phyloP scores from a whole-genome alignment of 305 asterid species.

The Ajuga reptans region DNA sequence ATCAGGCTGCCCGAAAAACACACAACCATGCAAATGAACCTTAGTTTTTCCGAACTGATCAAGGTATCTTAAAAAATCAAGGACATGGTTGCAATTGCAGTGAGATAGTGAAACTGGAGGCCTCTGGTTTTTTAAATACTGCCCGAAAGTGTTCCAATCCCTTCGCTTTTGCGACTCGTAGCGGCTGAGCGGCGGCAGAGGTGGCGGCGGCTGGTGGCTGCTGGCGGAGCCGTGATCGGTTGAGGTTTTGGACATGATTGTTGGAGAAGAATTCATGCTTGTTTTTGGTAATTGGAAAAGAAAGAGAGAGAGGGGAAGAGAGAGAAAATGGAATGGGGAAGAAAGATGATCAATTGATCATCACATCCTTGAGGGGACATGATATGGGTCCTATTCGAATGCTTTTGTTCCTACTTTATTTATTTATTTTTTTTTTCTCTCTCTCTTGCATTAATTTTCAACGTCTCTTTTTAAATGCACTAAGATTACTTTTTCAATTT shows the following conservation, averaged over 20 bases:
- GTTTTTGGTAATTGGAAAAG: conserved; percentile 21
- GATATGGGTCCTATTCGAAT: conserved; percentile 43
- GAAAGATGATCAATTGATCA: conserved; percentile 29
- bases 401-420: conserved; percentile 33
- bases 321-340: conserved; percentile 20
- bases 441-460: conserved; percentile 42
- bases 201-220: conserved; percentile 21
- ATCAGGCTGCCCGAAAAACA: conserved; percentile 78
- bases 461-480: conserved; percentile 34
- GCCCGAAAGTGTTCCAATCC: conserved; percentile 90
- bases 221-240: conserved; percentile 30
- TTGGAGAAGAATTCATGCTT: conserved; percentile 33
- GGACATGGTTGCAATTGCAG: conserved; percentile 71
- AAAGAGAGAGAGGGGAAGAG: conserved; percentile 9
- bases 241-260: conserved; percentile 28
- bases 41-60: conserved; percentile 85
- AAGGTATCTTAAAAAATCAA: conserved; percentile 60
- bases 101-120: conserved; percentile 58
- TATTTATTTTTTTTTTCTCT: neutral
- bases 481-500: conserved; percentile 10
- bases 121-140: conserved; percentile 61
- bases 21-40: conserved; percentile 71
- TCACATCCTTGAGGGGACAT: conserved; percentile 56
- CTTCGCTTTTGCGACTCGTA: conserved; percentile 76
- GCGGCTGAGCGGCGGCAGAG: conserved; percentile 48